Conservation (phyloP, 176 grass and related monocot species). For the Leersia perrieri region DNA sequence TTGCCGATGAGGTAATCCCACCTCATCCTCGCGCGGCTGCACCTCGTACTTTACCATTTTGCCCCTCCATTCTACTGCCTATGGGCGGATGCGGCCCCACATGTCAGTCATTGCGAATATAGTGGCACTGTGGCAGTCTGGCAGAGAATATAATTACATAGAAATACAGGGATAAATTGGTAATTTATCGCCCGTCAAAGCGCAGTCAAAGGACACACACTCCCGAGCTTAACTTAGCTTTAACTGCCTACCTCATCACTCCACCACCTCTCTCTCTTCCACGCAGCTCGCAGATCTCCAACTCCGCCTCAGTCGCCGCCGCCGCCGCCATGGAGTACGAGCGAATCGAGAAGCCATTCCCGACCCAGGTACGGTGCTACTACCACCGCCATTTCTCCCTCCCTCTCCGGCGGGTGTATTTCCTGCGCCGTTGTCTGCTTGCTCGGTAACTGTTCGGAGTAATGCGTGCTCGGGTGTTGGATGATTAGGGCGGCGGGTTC, state of each 20-base stretch:
- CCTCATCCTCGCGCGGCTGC: not conserved
- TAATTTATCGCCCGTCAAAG: conserved; percentile 19
- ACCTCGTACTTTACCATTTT: not conserved
- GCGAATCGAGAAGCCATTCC: conserved; percentile 85
- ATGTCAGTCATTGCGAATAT: fast-evolving
- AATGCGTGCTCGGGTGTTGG: not conserved
- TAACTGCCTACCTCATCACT: conserved; percentile 13
- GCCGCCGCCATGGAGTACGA: conserved; percentile 79
- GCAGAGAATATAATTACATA: not conserved
- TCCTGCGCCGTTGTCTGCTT: not conserved
- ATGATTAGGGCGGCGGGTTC: conserved; percentile 72
- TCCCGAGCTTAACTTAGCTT: conserved; percentile 35
- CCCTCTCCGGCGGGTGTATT: not conserved
- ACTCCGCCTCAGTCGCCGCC: not conserved
- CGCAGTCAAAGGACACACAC: conserved; percentile 41
- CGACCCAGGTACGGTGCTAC: conserved; percentile 62
- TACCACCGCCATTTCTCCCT: not conserved
- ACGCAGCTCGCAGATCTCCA: conserved; percentile 24
- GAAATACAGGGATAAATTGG: fast-evolving
- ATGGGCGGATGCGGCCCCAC: too few relatives aligned
- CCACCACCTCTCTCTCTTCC: not conserved
- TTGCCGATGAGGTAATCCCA: conserved; percentile 41
- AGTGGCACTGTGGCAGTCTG: too few relatives aligned
- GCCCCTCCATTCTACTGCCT: not conserved
- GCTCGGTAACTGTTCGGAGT: conserved; percentile 15